Conservation (phyloP, 1,139 yeast genomes). For the Nadsonia starkeyi-henricii region DNA sequence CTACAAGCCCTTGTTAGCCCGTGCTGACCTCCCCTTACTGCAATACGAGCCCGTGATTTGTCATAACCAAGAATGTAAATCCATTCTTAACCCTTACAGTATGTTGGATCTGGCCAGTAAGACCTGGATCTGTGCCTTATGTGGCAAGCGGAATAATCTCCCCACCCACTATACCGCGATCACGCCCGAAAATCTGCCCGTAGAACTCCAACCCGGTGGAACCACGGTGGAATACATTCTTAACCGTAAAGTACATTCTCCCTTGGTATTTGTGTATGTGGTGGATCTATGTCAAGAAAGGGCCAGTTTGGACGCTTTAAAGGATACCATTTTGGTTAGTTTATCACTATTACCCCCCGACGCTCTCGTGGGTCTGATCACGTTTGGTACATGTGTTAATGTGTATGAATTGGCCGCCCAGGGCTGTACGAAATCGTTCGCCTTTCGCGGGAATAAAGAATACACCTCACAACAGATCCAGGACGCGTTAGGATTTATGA, state of each 20-base stretch:
- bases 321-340: slow-evolving; percentile 40
- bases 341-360: slow-evolving; percentile 47
- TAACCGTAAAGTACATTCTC: slow-evolving; percentile 28
- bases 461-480: slow-evolving; percentile 40
- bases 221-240: slow-evolving; percentile 51
- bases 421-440: slow-evolving; percentile 23
- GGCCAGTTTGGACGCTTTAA: slow-evolving; percentile 37
- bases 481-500: slow-evolving; percentile 37
- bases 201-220: slow-evolving; percentile 26
- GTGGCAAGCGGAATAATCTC: slow-evolving; percentile 41
- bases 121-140: slow-evolving; percentile 53
- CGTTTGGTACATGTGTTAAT: slow-evolving; percentile 53
- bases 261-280: slow-evolving; percentile 43
- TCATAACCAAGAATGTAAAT: slow-evolving; percentile 35
- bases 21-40: slow-evolving; percentile 30
- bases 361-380: slow-evolving; percentile 32
- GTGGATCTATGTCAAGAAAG: slow-evolving; percentile 50
- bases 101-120: slow-evolving; percentile 28
- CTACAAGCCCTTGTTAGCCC: slow-evolving; percentile 51
- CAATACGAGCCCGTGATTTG: slow-evolving; percentile 36
- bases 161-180: slow-evolving; percentile 21
- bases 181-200: slow-evolving; percentile 17
- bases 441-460: slow-evolving; percentile 48
- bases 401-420: slow-evolving; percentile 40
- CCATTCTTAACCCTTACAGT: slow-evolving; percentile 47